These are phyloP conservation scores for Avena insularis DNA, from an alignment of 176 grass and related monocot species.

Conservation along the genomic window DNA sequence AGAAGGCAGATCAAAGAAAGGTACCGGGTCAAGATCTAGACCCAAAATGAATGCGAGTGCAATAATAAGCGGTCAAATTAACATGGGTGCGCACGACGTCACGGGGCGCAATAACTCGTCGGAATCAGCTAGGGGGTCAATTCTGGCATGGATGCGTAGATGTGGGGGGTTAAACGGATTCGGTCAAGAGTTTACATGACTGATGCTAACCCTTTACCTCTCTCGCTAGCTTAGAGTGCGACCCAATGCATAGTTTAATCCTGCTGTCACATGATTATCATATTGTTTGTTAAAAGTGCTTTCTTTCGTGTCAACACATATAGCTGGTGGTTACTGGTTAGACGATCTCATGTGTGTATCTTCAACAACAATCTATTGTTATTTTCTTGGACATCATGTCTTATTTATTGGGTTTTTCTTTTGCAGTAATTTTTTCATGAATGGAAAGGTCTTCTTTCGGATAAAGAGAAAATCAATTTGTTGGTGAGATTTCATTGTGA, in stretches of 20 bases:
- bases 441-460: neutral
- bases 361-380: slow-evolving; percentile 42
- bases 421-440: neutral
- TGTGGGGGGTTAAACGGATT: slow-evolving; percentile 27
- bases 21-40: neutral
- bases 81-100: slow-evolving; percentile 14
- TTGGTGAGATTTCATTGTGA: slow-evolving; percentile 47
- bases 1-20: neutral
- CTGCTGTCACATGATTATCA: slow-evolving; percentile 5
- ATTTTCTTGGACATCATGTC: neutral
- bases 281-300: slow-evolving; percentile 38
- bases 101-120: neutral
- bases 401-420: neutral
- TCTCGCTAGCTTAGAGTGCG: slow-evolving; percentile 15
- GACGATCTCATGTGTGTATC: slow-evolving; percentile 53
- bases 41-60: neutral
- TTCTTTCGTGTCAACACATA: slow-evolving; percentile 40
- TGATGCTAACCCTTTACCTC: slow-evolving; percentile 56
- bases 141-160: slow-evolving; percentile 25
- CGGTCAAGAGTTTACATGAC: slow-evolving; percentile 24
- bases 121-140: slow-evolving; percentile 43
- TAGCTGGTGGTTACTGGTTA: slow-evolving; percentile 54
- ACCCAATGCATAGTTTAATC: slow-evolving; percentile 43
- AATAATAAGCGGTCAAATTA: neutral
- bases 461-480: slow-evolving; percentile 1